A percentile compares a stretch with the other conserved stretches of the same genome.
These are phyloP conservation scores for Taxillus chinensis DNA, from an alignment of 164 flowering plant species.

Conservation along the genomic window DNA sequence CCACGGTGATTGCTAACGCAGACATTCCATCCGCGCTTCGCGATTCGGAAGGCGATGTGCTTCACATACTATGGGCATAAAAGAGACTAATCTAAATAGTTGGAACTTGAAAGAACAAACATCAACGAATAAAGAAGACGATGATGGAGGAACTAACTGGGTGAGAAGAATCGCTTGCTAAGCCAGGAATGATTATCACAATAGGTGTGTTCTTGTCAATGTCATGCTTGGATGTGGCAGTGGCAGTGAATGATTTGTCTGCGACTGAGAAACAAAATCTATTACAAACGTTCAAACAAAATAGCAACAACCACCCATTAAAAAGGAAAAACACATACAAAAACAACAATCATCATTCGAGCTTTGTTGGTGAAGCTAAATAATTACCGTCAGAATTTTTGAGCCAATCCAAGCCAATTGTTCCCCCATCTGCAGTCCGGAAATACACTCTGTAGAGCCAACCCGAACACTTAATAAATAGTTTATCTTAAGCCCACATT, in stretches of 20 bases:
- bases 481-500: too few relatives aligned
- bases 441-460: not conserved
- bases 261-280: too few relatives aligned
- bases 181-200: not conserved
- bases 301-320: too few relatives aligned
- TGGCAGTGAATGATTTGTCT: too few relatives aligned
- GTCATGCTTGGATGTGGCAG: too few relatives aligned
- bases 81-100: too few relatives aligned
- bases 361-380: too few relatives aligned
- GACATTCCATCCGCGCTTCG: not conserved
- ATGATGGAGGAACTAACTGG: not conserved
- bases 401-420: not conserved
- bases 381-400: not conserved
- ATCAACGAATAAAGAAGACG: not conserved
- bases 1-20: not conserved
- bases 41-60: not conserved
- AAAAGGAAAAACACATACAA: too few relatives aligned
- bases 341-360: too few relatives aligned
- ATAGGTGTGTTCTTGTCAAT: not conserved
- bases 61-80: not conserved
- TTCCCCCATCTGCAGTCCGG: not conserved
- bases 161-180: not conserved
- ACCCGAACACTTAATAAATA: too few relatives aligned
- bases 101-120: not conserved
- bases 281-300: too few relatives aligned